Evolutionary conservation across 805 yeast species (phyloP).

Genomic region (Candida succiphila): DNA sequence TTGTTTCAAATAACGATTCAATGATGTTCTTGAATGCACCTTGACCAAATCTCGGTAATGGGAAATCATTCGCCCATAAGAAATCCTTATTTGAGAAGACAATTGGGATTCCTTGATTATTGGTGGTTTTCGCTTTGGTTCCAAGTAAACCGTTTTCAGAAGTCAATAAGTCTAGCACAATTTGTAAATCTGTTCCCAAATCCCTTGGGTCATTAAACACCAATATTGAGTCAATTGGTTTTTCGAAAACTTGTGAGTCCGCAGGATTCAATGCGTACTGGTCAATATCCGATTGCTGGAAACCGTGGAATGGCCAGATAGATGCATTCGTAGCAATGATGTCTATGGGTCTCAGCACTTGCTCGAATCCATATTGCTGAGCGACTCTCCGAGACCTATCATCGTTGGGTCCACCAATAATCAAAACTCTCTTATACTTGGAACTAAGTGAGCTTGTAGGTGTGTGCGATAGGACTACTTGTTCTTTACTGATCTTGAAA

Average conservation of each 20-base stretch:
- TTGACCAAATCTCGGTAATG: constrained; percentile 77
- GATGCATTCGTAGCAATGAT: constrained; percentile 45
- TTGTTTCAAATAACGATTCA: constrained; percentile 43
- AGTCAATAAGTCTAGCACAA: constrained; percentile 60
- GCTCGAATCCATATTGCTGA: constrained; percentile 61
- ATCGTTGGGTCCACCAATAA: constrained; percentile 76
- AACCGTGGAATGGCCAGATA: constrained; percentile 63
- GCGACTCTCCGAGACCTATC: constrained; percentile 69
- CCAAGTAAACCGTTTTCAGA: constrained; percentile 57
- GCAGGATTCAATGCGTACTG: constrained; percentile 28
- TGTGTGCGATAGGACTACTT: constrained; percentile 80
- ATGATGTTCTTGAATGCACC: constrained; percentile 70
- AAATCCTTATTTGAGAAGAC: constrained; percentile 78
- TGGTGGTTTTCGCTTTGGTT: constrained; percentile 32
- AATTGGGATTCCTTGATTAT: constrained; percentile 42
- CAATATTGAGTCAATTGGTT: constrained; percentile 62
- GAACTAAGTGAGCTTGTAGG: constrained; percentile 59
- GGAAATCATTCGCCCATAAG: constrained; percentile 79
- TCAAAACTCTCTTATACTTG: constrained; percentile 53
- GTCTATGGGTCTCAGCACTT: constrained; percentile 68
- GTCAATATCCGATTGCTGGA: constrained; percentile 32
- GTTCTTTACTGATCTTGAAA: constrained; percentile 31
- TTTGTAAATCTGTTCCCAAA: constrained; percentile 76
- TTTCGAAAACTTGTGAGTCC: constrained; percentile 15
- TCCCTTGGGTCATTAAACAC: constrained; percentile 89